Evolutionary conservation across 192 early-diverging fungal species (phyloP), one percentile per base, ranked within the genome.

Genomic region (Gorgonomyces haynaldii): DNA sequence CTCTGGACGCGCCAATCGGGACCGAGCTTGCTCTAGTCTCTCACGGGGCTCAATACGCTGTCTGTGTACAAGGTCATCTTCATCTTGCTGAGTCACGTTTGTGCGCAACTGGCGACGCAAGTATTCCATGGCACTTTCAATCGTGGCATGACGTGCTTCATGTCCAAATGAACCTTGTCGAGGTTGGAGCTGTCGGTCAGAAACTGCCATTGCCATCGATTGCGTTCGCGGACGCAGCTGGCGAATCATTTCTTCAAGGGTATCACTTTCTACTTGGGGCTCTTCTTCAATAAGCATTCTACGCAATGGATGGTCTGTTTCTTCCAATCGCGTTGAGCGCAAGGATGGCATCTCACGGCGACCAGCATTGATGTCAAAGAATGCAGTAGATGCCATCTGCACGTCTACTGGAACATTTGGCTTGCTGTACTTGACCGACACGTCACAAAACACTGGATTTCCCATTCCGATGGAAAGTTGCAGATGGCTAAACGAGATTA

Each of bases 41-140:
- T n/a, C n/a, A n/a, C n/a, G n/a, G n/a, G n/a, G n/a, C n/a, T n/a
- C n/a, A n/a, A n/a, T n/a, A n/a, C n/a, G n/a, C n/a, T n/a, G n/a
- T n/a, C n/a, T n/a, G n/a, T n/a, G n/a, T n/a, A n/a, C n/a, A n/a
- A n/a, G n/a, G n/a, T n/a, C n/a, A n/a, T n/a, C n/a, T n/a, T n/a
- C n/a, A n/a, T n/a, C n/a, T n/a, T n/a, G n/a, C n/a, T n/a, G n/a
- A n/a, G n/a, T n/a, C n/a, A n/a, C n/a, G n/a, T n/a, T n/a, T n/a
- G n/a, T n/a, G n/a, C 45, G 26, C 30, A 47, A 21, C 17, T 47
- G 45, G 17, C 45, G 26, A 15, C 45, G 45, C 6, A 47, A 29
- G 26, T 22, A 22, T 35, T 29, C 34, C 45, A 47, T 47, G 13
- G 34, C 45, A 4, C 19, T 47, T 30, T 47, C 45, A 15, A 47